Evolutionary conservation across 305 asterid genomes (phyloP).

Genomic region (Solanum chacoense): DNA sequence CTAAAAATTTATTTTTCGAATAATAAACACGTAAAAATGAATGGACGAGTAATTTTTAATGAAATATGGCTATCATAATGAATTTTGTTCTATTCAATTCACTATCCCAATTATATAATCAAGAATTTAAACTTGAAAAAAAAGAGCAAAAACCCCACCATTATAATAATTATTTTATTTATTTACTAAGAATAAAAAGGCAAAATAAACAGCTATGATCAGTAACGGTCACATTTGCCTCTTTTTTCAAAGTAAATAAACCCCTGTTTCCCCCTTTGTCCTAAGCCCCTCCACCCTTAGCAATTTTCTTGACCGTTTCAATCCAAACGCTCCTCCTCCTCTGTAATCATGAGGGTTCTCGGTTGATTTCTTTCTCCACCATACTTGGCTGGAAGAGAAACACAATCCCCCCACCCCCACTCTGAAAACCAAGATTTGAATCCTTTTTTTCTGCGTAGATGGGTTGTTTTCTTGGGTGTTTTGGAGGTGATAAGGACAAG

Average conservation of each 20-base stretch:
- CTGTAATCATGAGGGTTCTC: neutral
- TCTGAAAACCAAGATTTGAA: neutral
- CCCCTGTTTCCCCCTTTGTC: neutral
- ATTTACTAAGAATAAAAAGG: neutral
- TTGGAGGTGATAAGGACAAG: slow-evolving; percentile 26
- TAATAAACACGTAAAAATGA: too few relatives aligned
- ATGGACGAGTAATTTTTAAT: neutral
- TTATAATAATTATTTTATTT: neutral
- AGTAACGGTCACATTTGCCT: slow-evolving; percentile 25
- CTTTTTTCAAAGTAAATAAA: slow-evolving; percentile 1
- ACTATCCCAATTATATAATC: neutral
- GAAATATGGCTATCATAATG: neutral
- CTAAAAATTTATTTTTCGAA: too few relatives aligned
- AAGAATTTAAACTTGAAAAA: neutral
- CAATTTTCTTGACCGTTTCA: slow-evolving; percentile 19
- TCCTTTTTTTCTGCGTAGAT: neutral
- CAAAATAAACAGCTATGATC: neutral
- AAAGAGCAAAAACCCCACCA: neutral
- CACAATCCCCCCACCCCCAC: neutral
- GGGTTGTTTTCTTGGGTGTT: slow-evolving; percentile 41
- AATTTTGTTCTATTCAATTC: neutral
- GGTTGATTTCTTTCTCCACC: slow-evolving; percentile 4
- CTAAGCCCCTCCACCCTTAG: neutral
- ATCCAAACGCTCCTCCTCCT: neutral
- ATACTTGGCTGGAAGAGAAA: neutral